Percentiles rank a stretch among this genome's conserved stretches.
phyloP scores from a whole-genome alignment of 2,329 filamentous ascomycete genomes.

The Clarireedia paspali region DNA sequence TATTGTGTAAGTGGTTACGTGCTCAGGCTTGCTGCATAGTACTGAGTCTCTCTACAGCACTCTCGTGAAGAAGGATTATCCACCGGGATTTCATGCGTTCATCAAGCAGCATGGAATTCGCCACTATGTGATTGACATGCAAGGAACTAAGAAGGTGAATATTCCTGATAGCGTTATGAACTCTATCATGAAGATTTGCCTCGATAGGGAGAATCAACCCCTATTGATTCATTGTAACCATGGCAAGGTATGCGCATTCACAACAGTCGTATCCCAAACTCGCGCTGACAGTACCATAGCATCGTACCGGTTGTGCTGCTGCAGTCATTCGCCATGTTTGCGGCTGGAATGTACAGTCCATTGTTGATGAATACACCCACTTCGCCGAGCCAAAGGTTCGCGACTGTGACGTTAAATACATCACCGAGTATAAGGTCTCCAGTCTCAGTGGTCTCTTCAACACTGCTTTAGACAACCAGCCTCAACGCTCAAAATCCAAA shows the following conservation, averaged over 20 bases:
- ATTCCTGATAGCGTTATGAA: constrained; percentile 62
- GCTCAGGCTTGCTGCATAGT: background rate
- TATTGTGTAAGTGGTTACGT: constrained; percentile 53
- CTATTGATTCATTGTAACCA: constrained; percentile 90
- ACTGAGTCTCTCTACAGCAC: constrained; percentile 37
- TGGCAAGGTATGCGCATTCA: constrained; percentile 50
- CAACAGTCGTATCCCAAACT: background rate
- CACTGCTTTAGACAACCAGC: background rate
- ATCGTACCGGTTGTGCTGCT: constrained; percentile 85
- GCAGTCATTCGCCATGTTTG: constrained; percentile 68
- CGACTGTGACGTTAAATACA: constrained; percentile 52
- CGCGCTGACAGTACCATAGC: constrained; percentile 37
- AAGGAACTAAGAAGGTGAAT: constrained; percentile 77
- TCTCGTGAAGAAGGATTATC: constrained; percentile 54
- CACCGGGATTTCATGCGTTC: constrained; percentile 49
- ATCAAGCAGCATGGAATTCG: constrained; percentile 59
- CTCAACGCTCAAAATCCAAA: background rate
- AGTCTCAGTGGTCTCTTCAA: constrained; percentile 33
- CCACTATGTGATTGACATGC: constrained; percentile 69
- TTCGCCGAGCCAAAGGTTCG: constrained; percentile 56
- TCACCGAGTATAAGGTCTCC: constrained; percentile 41
- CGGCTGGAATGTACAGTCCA: constrained; percentile 54
- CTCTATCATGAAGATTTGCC: constrained; percentile 61
- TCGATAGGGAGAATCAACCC: constrained; percentile 69
- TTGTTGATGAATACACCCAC: constrained; percentile 65